Evolutionary conservation across 1,139 yeast genomes (phyloP).

Genomic region (Pichia norvegensis): DNA sequence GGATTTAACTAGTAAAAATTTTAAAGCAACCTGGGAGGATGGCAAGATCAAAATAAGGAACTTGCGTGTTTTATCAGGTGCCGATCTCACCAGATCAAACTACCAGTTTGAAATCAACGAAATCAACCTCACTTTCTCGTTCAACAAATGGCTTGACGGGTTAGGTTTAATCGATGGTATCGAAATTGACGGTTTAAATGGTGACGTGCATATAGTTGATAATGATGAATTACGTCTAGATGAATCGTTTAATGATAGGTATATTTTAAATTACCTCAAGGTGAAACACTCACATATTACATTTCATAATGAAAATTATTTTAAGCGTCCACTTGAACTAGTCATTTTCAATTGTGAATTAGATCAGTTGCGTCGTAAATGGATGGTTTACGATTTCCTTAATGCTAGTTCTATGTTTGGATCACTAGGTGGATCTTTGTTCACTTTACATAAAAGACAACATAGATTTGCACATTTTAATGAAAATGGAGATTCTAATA

Average conservation of each 20-base stretch:
- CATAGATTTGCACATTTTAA: conserved; percentile 32
- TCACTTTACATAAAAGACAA: conserved; percentile 62
- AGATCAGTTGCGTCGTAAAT: conserved; percentile 50
- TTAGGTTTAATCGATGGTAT: conserved; percentile 58
- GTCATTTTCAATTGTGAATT: conserved; percentile 59
- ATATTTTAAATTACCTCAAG: conserved; percentile 44
- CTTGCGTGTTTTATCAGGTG: conserved; percentile 34
- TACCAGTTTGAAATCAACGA: conserved; percentile 41
- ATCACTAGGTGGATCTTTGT: conserved; percentile 63
- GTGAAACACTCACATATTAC: conserved; percentile 47
- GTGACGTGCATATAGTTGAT: conserved; percentile 32
- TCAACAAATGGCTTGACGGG: conserved; percentile 64
- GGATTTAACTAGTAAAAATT: conserved; percentile 40
- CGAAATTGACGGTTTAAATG: conserved; percentile 55
- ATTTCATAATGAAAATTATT: conserved; percentile 15
- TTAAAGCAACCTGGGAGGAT: conserved; percentile 38
- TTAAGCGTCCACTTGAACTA: conserved; percentile 37
- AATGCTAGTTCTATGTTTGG: conserved; percentile 67
- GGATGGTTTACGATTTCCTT: conserved; percentile 56
- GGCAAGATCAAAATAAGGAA: conserved; percentile 58
- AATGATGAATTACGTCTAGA: conserved; percentile 16
- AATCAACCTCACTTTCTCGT: conserved; percentile 51
- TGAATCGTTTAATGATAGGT: conserved; percentile 28
- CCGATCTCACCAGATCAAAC: conserved; percentile 18
- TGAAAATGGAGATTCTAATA: conserved; percentile 21